Base-by-base conservation (phyloP, 2,329 filamentous ascomycete species). In the Graphiopsis chlorocephala region DNA sequence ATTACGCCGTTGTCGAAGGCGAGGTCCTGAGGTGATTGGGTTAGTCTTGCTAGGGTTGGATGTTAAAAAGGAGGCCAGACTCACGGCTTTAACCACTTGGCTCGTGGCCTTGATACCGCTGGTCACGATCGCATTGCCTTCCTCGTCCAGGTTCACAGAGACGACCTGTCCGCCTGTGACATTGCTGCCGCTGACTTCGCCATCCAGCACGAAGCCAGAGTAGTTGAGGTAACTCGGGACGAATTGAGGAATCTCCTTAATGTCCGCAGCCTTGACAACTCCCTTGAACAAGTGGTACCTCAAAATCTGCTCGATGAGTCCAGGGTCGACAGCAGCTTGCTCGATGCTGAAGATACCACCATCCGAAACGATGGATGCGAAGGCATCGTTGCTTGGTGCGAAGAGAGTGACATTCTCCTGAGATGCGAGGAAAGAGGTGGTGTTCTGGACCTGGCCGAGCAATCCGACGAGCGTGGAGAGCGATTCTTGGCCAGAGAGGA, bases 141-240 rank as follows among this genome's bases (percentile, higher is more conserved):
- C 64, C 4, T 63, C 50, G 17, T 53, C 45, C 50, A 65, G 57
- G 25, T 28, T 47, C 3, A 79, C 79, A 65, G 84, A 77, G 3
- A 88, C 80, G 8, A 83, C 78, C 71, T 88, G 86, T 1, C 85
- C 85, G 31, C 81, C 83, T 2, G 83, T 85, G 14, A 88, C 81
- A 65, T 86, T 87, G 66, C 82, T 78, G 26, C 53, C 50, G 26
- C 50, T 63, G 28, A 56, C 61, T n/a, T 63, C 53, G 14, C 45
- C 45, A 26, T 61, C 58, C 20, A 61, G 23, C n/a, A 61, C 58
- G 20, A 61, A 23, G n/a, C 58, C 63, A 23, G 63, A 61, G 48
- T 65, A 65, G 35, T 55, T 78, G 3, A 81, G 69, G 67, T 84
- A 83, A 14, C 47, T 47, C n/a, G 66, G 57, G 11, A 50, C 61